Evolutionary conservation across 305 asterid species (phyloP).

Genomic region (Solanum hybrid): DNA sequence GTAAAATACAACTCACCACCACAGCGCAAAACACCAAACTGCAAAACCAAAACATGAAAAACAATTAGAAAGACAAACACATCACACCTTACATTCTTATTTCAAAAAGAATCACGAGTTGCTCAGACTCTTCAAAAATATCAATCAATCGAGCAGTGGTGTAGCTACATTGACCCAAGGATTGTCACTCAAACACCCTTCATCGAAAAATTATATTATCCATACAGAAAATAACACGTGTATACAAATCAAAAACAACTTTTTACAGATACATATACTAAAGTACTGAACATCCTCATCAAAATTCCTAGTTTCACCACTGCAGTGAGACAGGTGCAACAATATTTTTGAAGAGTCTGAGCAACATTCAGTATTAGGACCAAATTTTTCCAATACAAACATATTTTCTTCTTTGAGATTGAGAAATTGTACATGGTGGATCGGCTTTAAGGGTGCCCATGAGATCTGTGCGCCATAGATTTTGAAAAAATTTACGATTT

Average conservation of each 20-base stretch:
- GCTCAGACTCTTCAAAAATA: background rate
- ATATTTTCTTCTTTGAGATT: background rate
- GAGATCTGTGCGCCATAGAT: conserved; percentile 93
- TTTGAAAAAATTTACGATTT: conserved; percentile 64
- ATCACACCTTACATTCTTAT: background rate
- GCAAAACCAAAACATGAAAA: conserved; percentile 17
- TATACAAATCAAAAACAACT: background rate
- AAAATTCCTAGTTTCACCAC: background rate
- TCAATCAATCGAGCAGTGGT: background rate
- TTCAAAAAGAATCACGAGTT: too few species aligned
- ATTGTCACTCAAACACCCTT: background rate
- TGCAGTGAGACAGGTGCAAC: background rate
- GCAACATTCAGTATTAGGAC: background rate
- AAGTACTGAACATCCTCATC: background rate
- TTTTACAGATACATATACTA: background rate
- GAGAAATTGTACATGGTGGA: conserved; percentile 4
- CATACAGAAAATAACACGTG: background rate
- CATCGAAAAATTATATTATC: background rate
- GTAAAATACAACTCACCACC: conserved; percentile 56
- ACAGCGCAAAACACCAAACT: conserved; percentile 82
- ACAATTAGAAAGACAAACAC: background rate
- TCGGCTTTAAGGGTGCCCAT: conserved; percentile 56
- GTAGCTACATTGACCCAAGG: background rate
- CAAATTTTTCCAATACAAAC: background rate
- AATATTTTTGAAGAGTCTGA: background rate